phyloP scores from a whole-genome alignment of 2,329 filamentous ascomycete species.

The Aschersonia sp. region DNA sequence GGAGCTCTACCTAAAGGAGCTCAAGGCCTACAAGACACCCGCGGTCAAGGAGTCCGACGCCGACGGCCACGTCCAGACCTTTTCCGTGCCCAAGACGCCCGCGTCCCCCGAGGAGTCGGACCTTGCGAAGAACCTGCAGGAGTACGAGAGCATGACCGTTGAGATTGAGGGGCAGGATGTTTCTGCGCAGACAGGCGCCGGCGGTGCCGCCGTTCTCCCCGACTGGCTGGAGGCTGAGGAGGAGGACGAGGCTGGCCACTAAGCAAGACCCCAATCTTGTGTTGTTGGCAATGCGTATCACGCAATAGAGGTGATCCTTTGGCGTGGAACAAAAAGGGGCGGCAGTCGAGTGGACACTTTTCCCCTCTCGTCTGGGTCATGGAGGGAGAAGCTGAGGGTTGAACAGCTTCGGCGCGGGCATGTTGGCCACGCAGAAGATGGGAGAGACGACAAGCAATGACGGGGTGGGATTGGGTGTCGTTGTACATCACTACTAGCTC shows the following conservation, averaged over 20 bases:
- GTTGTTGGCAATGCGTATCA: too few species aligned
- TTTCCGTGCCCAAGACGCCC: conserved; percentile 66
- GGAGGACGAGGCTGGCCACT: conserved; percentile 37
- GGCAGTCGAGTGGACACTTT: too few species aligned
- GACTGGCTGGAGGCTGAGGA: conserved; percentile 79
- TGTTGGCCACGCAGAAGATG: too few species aligned
- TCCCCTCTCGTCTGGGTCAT: too few species aligned
- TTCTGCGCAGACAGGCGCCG: conserved; percentile 35
- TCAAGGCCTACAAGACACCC: conserved; percentile 86
- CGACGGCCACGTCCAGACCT: conserved; percentile 83
- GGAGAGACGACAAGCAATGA: too few species aligned
- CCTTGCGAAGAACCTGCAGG: conserved; percentile 79
- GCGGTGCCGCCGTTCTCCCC: conserved; percentile 42
- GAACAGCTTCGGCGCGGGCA: too few species aligned
- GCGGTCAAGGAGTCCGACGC: conserved; percentile 74
- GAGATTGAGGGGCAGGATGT: conserved; percentile 82
- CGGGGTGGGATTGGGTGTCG: too few species aligned
- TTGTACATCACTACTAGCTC: too few species aligned
- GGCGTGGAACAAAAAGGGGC: too few species aligned
- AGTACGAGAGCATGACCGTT: conserved; percentile 87
- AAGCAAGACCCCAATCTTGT: conserved; percentile 8
- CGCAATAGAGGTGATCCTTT: too few species aligned
- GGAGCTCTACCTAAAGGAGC: conserved; percentile 91
- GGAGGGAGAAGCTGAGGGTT: too few species aligned
- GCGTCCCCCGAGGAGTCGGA: conserved; percentile 86